Percentiles rank a stretch among this genome's conserved stretches.
phyloP scores from a whole-genome alignment of 176 grass and related monocot genomes.

The Avena sativa region DNA sequence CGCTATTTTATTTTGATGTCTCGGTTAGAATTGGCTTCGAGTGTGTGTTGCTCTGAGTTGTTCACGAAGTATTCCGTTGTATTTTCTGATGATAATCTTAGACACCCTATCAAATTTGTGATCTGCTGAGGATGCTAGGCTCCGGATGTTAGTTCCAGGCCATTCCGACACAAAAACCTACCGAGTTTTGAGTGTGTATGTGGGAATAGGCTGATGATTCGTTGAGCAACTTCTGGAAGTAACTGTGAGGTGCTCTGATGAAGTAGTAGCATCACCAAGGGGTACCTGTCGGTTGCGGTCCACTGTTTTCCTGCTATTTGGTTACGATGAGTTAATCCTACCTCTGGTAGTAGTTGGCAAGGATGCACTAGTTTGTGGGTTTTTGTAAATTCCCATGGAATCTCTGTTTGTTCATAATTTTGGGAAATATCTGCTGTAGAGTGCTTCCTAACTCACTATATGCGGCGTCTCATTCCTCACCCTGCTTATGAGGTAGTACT shows the following conservation, averaged over 20 bases:
- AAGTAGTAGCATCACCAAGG: not conserved
- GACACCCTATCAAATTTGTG: not conserved
- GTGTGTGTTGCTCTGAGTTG: not conserved
- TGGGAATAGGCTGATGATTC: not conserved
- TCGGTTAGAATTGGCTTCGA: not conserved
- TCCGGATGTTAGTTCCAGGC: not conserved
- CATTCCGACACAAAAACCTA: not conserved
- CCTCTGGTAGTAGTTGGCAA: not conserved
- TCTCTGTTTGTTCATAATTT: not conserved
- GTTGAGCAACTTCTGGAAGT: not conserved
- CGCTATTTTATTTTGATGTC: not conserved
- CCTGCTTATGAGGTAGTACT: not conserved
- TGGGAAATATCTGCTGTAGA: not conserved
- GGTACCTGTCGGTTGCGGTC: not conserved
- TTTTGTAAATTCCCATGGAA: not conserved
- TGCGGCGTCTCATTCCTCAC: not conserved
- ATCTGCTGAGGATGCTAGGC: not conserved
- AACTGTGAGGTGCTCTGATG: not conserved
- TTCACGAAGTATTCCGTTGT: not conserved
- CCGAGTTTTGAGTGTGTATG: not conserved
- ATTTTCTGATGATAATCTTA: not conserved
- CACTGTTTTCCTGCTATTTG: not conserved
- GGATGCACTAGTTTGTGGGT: not conserved
- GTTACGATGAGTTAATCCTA: not conserved
- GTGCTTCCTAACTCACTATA: not conserved